Evolutionary conservation across 1,284 basidiomycete genomes (phyloP), one percentile per base, ranked within the genome.

Genomic region (Athelia sp.): DNA sequence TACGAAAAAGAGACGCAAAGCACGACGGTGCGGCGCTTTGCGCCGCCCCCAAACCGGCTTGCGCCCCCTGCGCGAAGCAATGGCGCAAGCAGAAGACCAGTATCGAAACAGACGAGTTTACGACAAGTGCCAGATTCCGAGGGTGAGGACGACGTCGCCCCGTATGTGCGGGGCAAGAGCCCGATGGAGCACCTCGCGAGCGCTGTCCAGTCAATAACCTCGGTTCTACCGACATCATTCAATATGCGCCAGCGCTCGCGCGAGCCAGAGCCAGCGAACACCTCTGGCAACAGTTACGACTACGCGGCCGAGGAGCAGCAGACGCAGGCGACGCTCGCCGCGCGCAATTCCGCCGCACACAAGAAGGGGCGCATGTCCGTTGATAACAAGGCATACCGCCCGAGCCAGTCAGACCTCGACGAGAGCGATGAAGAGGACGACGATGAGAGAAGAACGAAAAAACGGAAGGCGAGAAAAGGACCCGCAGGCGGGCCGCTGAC

Each of bases 361-460:
- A 77, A 73, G 60, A 77, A 81, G 26, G 75, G 74, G 54, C 76
- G 81, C 24, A 87, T 90, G 52, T 84, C 86, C 0, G 59, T 68
- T 32, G 88, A 90, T 62, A 88, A 90, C 65, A 87, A 85, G 60
- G 87, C 87, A 1, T 91, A 90, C 59, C 77, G 78, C 48, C 89
- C 88, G 17, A 66, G 78, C 0, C 61, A 61, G 50, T 84, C 82
- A 3, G 83, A 84, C 53, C 54, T 76, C 31, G 83, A 87, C 36
- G 75, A 76, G 46, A 76, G 74, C 0, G 82, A 85, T 36, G 82
- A 82, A 23, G 80, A 86, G 43, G 62, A 69, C 24, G 73, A 74
- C 11, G 79, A 79, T 29, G 81, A 79, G 46, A 81, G 69, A 17
- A 69, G 73, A 46, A 81, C 73, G 58, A 73, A 71, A 50, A 75